Evolutionary conservation across 306 rosid species (phyloP).

Genomic region (Myrica gale): DNA sequence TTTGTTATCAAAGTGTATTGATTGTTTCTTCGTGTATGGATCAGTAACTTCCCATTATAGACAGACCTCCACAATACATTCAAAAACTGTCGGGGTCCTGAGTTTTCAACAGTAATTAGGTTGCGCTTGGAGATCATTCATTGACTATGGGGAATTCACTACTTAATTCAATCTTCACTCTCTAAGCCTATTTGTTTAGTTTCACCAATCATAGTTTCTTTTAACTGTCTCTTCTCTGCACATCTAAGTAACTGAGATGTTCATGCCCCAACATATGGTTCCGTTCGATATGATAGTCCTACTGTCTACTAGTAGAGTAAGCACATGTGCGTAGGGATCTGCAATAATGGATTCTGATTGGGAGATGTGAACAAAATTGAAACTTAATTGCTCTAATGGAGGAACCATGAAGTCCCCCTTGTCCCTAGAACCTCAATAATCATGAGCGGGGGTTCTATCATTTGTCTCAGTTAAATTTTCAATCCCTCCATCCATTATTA

Average conservation of each 20-base stretch:
- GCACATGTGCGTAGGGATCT: neutral
- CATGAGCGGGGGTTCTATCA: neutral
- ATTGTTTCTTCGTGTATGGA: neutral
- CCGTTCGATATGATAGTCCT: neutral
- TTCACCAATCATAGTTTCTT: neutral
- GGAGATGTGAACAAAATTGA: neutral
- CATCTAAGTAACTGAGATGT: neutral
- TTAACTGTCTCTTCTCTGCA: neutral
- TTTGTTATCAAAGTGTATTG: constrained; percentile 4
- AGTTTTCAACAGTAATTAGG: neutral
- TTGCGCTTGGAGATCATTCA: neutral
- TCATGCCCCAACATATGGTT: neutral
- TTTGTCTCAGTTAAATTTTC: neutral
- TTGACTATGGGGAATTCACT: neutral
- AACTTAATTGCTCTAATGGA: neutral
- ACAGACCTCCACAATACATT: too few species aligned
- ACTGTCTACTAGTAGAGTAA: too few species aligned
- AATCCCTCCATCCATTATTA: neutral
- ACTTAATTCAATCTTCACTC: neutral
- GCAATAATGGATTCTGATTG: neutral
- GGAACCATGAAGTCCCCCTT: neutral
- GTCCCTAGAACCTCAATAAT: neutral
- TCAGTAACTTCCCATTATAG: neutral
- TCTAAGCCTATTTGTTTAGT: neutral
- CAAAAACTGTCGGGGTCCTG: neutral